Evolutionary conservation across 2,329 filamentous ascomycete genomes (phyloP), one percentile per base, ranked within the genome.

Genomic region (Lithohypha guttulata): DNA sequence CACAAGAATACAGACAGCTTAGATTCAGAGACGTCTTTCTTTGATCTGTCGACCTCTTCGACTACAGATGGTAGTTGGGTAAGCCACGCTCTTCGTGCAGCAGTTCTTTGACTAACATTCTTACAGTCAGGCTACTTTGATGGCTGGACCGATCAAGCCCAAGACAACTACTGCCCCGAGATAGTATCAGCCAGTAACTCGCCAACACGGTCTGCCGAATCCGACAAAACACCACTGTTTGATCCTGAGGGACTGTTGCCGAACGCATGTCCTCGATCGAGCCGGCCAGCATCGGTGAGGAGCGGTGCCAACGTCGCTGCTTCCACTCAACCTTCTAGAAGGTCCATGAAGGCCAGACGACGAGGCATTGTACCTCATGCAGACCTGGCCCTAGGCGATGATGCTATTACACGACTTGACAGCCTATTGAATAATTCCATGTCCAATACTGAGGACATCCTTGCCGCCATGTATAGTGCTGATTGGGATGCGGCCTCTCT

Each of bases 361-460:
- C 23, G 22, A 15, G 35, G 35, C 9, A 31, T 39, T 15, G 35
- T 39, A 19, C 35, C 35, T 4, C 15, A 31, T 19, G 35, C 35
- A 8, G 35, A 39, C 18, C n/a, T 8, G 8, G 18, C 30, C 8
- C 3, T 13, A 3, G 35, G 35, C 15, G 26, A 39, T 6, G 26
- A n/a, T 21, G 35, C 35, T 5, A 23, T 28, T 13, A 19, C 27
- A 15, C 35, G 26, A n/a, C 35, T 39, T n/a, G 19, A 39, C 20
- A 10, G 17, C 26, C 21, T 29, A 8, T 19, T 39, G 11, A 26
- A 39, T 4, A 31, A 31, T 11, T 7, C 35, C 19, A 39, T 39
- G 35, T 39, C 35, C 15, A 23, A 39, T 14, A 39, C 35, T 6
- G 35, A 39, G 25, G 35, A 39, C 26, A 39, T 39, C 27, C 27